phyloP scores from a whole-genome alignment of 2,329 filamentous ascomycete genomes.

The Endothia cerciana region DNA sequence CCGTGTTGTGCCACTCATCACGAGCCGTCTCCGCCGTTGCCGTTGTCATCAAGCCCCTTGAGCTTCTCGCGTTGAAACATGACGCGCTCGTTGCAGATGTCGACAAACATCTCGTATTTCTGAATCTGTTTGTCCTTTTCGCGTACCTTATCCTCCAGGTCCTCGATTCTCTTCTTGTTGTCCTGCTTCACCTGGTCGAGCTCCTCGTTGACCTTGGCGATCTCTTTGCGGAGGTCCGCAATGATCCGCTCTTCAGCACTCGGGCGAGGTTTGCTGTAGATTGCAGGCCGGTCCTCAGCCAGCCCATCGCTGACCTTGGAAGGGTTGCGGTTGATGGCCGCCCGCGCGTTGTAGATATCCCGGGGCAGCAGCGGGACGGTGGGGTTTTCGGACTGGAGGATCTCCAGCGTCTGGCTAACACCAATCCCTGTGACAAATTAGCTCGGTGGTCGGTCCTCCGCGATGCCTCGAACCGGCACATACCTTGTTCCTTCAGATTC shows the following conservation, averaged over 20 bases:
- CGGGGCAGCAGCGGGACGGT: conserved; percentile 65
- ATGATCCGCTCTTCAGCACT: conserved; percentile 67
- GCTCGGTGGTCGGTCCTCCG: conserved; percentile 27
- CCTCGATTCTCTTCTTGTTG: conserved; percentile 60
- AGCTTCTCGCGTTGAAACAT: conserved; percentile 65
- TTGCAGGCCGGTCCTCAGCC: conserved; percentile 64
- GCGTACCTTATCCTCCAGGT: conserved; percentile 61
- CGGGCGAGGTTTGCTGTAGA: conserved; percentile 68
- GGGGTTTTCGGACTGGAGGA: conserved; percentile 66
- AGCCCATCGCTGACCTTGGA: conserved; percentile 63
- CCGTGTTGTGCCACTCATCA: not conserved
- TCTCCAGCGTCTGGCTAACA: conserved; percentile 68
- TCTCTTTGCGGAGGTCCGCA: conserved; percentile 63
- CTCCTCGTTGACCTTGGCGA: conserved; percentile 62
- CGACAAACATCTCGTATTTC: conserved; percentile 71
- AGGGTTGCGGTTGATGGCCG: conserved; percentile 68
- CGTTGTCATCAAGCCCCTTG: conserved; percentile 35
- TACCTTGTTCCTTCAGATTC: conserved; percentile 68
- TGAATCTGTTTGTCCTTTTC: conserved; percentile 66
- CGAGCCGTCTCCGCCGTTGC: conserved; percentile 18
- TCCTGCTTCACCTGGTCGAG: conserved; percentile 59
- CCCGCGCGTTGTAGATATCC: conserved; percentile 70
- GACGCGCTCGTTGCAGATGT: conserved; percentile 69
- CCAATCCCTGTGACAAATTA: conserved; percentile 58
- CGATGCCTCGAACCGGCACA: conserved; percentile 34